Conservation (phyloP, 2,329 filamentous ascomycete genomes). For the Apiospora hydei region DNA sequence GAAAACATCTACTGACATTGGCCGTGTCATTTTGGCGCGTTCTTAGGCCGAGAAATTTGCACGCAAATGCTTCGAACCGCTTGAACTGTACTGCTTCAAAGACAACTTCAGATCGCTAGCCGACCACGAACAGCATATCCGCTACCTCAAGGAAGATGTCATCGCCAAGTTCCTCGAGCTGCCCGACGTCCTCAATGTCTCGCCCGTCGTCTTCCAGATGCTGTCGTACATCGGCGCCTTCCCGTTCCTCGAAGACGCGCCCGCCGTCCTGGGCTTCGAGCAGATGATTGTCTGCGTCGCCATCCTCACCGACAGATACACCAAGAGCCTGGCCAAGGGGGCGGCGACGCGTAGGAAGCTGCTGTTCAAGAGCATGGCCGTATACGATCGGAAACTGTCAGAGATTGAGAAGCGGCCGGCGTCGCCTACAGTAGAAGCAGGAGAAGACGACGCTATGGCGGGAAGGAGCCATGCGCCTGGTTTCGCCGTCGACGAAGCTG, state of each 20-base stretch:
- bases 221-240: constrained; percentile 75
- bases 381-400: constrained; percentile 68
- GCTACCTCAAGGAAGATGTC: constrained; percentile 74
- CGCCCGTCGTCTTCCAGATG: constrained; percentile 75
- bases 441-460: constrained; percentile 25
- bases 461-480: constrained; percentile 42
- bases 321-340: constrained; percentile 65
- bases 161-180: constrained; percentile 76
- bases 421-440: constrained; percentile 22
- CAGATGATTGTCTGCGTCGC: constrained; percentile 76
- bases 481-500: constrained; percentile 55
- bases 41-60: constrained; percentile 68
- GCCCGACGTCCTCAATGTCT: constrained; percentile 72
- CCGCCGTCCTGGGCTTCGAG: constrained; percentile 72
- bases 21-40: background rate
- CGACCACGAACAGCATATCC: constrained; percentile 66
- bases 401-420: constrained; percentile 37
- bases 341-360: constrained; percentile 67
- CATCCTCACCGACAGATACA: constrained; percentile 75
- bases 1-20: background rate
- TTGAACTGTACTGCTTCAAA: constrained; percentile 77
- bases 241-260: constrained; percentile 74
- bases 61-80: constrained; percentile 72
- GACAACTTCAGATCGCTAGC: constrained; percentile 76
- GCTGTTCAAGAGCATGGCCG: constrained; percentile 74